Evolutionary conservation across 495 filamentous ascomycete species (phyloP), one percentile per base, ranked within the genome.

Genomic region (Penicillium nucicola): DNA sequence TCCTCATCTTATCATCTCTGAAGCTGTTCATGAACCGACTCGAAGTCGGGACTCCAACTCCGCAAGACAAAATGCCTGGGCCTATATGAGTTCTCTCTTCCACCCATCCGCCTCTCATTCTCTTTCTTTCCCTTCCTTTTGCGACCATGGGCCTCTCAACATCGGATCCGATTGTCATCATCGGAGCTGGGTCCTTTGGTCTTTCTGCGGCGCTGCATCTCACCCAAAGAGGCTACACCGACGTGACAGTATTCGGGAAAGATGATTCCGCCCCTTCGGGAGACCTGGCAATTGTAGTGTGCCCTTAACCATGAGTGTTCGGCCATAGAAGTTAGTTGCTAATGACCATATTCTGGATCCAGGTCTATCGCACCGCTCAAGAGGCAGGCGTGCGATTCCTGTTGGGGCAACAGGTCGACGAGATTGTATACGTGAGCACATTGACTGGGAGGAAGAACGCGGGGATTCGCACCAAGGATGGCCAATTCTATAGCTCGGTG

Each of bases 121-220:
- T 8, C 20, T 44, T 28, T 13, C 5, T 28, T 28, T 14, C 42
- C 28, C 9, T 43, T 41, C 36, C 7, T 28, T 28, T 28, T 28
- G 25, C 42, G 18, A 60, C 18, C 37, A 60, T 63, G 60, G 57
- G 49, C 9, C 44, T 57, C 32, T 60, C 57, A 22, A 50, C 51
- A 43, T 55, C 57, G 1, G 60, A 63, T 42, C 13, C 48, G 5
- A 60, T 63, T 15, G 48, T 63, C 33, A 53, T 63, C n/a, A 51
- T 76, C n/a, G 77, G 79, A 14, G 75, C 67, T 28, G 77, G 76
- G 19, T 72, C 75, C 25, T 78, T 74, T 34, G 77, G 76, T 28
- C 66, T 79, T 17, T 79, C 77, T 1, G 75, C 76, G 4, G 77
- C 77, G 18, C 64, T 77, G 13, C 75, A 79, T 55, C 66, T 80